Evolutionary conservation across 306 rosid genomes (phyloP), one percentile per base, ranked within the genome.

Genomic region (Lathyrus oleraceus): DNA sequence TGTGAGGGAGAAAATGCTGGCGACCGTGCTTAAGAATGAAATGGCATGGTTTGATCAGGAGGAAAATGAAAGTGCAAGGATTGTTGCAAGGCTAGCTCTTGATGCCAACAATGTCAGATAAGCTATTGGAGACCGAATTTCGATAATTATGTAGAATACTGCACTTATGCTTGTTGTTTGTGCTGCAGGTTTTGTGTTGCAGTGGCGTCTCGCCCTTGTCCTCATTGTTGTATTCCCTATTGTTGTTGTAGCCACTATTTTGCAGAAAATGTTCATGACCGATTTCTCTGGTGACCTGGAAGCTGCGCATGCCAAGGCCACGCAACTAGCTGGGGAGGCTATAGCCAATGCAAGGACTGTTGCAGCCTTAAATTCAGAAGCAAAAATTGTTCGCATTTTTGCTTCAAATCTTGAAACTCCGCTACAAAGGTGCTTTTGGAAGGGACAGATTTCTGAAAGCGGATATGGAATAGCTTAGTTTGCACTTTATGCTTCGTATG

Each of bases 41-140:
- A n/a, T n/a, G n/a, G n/a, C n/a, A n/a, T n/a, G n/a, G n/a, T n/a
- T n/a, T n/a, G n/a, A n/a, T n/a, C n/a, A n/a, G n/a, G n/a, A n/a
- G n/a, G n/a, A n/a, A n/a, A n/a, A n/a, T n/a, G n/a, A n/a, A n/a
- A n/a, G n/a, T n/a, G n/a, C n/a, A n/a, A 83, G 96, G 78, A 83
- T 94, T 65, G 86, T 97, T 23, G 90, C 96, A 14, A 88, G 98
- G 89, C 92, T 94, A 66, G 88, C 98, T 57, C 89, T 94, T 43
- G 98, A 94, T 63, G 98, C 98, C 62, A 94, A 94, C 78, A 94
- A 94, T 66, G 98, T 94, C 64, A 87, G 98, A 85, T 94, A 97
- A 64, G 98, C 98, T 65, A 94, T 94, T 71, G 98, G 98, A 80
- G 98, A 94, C 71, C 80, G 98, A 73, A 94, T 94, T 81, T 94